Evolutionary conservation across 2,329 filamentous ascomycete genomes (phyloP).

Genomic region (Botryosphaeria agaves): DNA sequence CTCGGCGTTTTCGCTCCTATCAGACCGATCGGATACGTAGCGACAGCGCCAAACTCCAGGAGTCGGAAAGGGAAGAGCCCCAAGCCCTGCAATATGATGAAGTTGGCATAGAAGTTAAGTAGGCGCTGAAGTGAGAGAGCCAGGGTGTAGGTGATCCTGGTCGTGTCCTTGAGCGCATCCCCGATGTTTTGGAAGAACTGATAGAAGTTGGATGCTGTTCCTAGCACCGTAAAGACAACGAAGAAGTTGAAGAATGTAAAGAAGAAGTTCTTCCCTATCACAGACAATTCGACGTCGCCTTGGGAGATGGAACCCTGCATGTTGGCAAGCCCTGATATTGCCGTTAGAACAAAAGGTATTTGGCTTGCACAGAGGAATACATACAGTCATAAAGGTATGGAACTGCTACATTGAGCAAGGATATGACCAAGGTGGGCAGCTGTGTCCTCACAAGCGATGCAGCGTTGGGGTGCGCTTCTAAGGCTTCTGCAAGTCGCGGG

Average conservation of each 20-base stretch:
- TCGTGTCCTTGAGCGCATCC: slow-evolving; percentile 62
- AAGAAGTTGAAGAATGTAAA: slow-evolving; percentile 99
- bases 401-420: slow-evolving; percentile 73
- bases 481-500: slow-evolving; percentile 48
- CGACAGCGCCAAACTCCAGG: slow-evolving; percentile 73
- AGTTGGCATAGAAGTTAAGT: slow-evolving; percentile 77
- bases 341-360: too few relatives aligned
- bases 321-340: slow-evolving; percentile 50
- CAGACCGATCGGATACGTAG: slow-evolving; percentile 64
- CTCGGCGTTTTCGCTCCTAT: slow-evolving; percentile 73
- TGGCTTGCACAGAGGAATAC: slow-evolving; percentile 12
- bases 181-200: slow-evolving; percentile 45
- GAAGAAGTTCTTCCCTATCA: slow-evolving; percentile 98
- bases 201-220: slow-evolving; percentile 60
- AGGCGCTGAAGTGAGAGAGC: slow-evolving; percentile 59
- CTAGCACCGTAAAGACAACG: slow-evolving; percentile 78
- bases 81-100: slow-evolving; percentile 86
- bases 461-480: slow-evolving; percentile 51
- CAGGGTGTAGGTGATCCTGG: slow-evolving; percentile 56
- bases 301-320: slow-evolving; percentile 89
- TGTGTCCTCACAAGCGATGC: slow-evolving; percentile 72
- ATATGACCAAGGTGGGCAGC: slow-evolving; percentile 69
- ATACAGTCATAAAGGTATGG: slow-evolving; percentile 86
- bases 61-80: slow-evolving; percentile 86
- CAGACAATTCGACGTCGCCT: slow-evolving; percentile 81